A percentile compares a stretch with the other conserved stretches of the same genome.
phyloP scores from a whole-genome alignment of 2,329 filamentous ascomycete genomes.

The Cryphonectria parasitica region DNA sequence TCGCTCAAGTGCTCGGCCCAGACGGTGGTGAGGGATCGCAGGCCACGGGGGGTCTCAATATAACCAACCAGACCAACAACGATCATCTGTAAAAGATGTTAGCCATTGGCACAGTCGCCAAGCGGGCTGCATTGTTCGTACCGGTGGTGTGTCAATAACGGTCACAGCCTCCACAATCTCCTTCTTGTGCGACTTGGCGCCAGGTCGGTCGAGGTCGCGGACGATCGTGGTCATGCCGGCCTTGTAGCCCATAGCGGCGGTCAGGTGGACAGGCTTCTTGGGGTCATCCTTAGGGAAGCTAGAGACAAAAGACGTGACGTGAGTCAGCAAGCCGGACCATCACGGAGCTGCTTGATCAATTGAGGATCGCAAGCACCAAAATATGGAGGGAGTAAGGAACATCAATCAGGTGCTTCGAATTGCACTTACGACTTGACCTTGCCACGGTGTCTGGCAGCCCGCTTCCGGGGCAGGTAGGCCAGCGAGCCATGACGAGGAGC shows the following conservation, averaged over 20 bases:
- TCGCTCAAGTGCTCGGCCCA: conserved; percentile 99
- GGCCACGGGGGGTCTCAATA: conserved; percentile 99
- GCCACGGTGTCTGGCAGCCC: conserved; percentile 89
- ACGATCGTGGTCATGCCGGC: conserved; percentile 99
- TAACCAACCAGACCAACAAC: conserved; percentile 99
- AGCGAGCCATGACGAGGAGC: conserved; percentile 95
- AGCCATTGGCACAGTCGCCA: conserved; percentile 73
- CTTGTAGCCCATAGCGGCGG: conserved; percentile 99
- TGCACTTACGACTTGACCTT: conserved; percentile 94
- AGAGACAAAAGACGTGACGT: conserved; percentile 27
- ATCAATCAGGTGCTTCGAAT: conserved; percentile 21
- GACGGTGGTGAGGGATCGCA: conserved; percentile 98
- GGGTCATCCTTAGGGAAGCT: conserved; percentile 99
- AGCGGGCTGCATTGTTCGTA: conserved; percentile 86
- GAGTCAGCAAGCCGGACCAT: conserved; percentile 17
- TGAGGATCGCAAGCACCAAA: not conserved
- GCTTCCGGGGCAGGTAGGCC: conserved; percentile 87
- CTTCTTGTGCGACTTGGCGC: conserved; percentile 99
- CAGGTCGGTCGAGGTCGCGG: conserved; percentile 97
- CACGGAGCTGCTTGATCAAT: not conserved
- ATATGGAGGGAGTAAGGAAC: not conserved
- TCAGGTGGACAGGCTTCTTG: conserved; percentile 99
- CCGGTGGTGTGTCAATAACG: conserved; percentile 91
- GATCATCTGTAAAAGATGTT: conserved; percentile 86
- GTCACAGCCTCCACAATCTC: conserved; percentile 88